Conservation (phyloP, 345 rosid genomes). For the Camelina laxa region DNA sequence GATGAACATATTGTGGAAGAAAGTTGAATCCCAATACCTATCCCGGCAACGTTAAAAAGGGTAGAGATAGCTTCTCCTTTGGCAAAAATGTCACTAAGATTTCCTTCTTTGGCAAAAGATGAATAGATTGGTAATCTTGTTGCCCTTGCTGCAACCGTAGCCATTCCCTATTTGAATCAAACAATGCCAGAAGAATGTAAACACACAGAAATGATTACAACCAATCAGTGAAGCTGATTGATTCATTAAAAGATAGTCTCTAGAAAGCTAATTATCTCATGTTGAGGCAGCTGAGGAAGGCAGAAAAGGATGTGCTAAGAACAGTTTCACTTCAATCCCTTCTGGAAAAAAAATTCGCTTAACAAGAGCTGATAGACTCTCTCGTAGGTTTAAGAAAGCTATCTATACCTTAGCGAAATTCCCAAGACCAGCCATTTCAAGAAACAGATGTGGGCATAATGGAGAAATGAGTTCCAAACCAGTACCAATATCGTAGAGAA, state of each 20-base stretch:
- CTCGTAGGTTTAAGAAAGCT: not conserved
- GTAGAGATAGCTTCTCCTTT: constrained; percentile 99
- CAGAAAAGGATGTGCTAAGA: not conserved
- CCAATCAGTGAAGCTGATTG: constrained; percentile 15
- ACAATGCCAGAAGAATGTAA: constrained; percentile 20
- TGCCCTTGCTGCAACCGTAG: constrained; percentile 96
- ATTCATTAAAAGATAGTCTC: not conserved
- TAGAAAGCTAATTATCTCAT: constrained; percentile 7
- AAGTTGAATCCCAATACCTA: constrained; percentile 83
- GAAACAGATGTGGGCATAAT: constrained; percentile 86
- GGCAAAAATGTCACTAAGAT: constrained; percentile 94
- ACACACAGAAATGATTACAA: constrained; percentile 16
- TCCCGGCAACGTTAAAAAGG: constrained; percentile 81
- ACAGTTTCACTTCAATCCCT: too few species aligned
- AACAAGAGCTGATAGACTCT: constrained; percentile 1
- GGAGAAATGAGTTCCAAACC: constrained; percentile 94
- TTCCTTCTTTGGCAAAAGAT: constrained; percentile 97
- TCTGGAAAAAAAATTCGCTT: too few species aligned
- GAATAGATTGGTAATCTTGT: constrained; percentile 94
- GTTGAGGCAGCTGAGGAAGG: not conserved
- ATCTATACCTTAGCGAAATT: constrained; percentile 79
- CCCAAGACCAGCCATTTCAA: constrained; percentile 95
- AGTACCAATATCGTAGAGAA: constrained; percentile 89
- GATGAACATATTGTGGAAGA: constrained; percentile 92
- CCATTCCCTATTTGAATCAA: constrained; percentile 78